Percentiles rank a stretch among this genome's conserved stretches.
phyloP scores from a whole-genome alignment of 306 rosid species.

The Vachellia pachyceras region DNA sequence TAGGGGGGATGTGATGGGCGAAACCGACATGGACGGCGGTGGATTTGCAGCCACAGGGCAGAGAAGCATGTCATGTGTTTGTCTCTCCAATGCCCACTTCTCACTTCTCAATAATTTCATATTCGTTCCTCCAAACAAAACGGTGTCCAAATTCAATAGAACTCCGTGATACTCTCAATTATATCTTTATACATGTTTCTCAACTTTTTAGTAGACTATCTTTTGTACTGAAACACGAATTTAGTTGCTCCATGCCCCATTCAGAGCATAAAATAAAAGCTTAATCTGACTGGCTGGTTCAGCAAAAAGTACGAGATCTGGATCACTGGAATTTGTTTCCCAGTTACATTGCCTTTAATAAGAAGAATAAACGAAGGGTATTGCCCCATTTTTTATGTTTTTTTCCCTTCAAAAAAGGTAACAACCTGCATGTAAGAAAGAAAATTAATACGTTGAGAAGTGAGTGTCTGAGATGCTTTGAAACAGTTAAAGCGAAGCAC shows the following conservation, averaged over 20 bases:
- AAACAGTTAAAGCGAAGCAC: background rate
- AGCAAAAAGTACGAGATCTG: background rate
- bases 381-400: too few relatives aligned
- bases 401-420: too few relatives aligned
- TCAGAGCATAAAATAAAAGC: background rate
- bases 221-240: too few relatives aligned
- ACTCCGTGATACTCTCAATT: background rate
- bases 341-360: background rate
- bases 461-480: background rate
- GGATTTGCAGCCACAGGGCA: background rate
- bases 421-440: background rate
- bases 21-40: background rate
- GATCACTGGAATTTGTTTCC: background rate
- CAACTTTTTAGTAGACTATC: too few relatives aligned
- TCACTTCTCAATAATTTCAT: background rate
- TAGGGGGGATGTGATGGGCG: background rate
- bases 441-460: background rate
- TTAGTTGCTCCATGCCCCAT: background rate
- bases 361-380: background rate
- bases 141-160: background rate
- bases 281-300: background rate
- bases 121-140: background rate
- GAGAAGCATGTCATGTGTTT: conserved; percentile 5
- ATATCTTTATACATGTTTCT: background rate
- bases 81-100: background rate